Percentiles rank a stretch among this genome's conserved stretches.
These are phyloP conservation scores for Fomitopsis serialis DNA, from an alignment of 768 basidiomycete species.

Conservation along the genomic window DNA sequence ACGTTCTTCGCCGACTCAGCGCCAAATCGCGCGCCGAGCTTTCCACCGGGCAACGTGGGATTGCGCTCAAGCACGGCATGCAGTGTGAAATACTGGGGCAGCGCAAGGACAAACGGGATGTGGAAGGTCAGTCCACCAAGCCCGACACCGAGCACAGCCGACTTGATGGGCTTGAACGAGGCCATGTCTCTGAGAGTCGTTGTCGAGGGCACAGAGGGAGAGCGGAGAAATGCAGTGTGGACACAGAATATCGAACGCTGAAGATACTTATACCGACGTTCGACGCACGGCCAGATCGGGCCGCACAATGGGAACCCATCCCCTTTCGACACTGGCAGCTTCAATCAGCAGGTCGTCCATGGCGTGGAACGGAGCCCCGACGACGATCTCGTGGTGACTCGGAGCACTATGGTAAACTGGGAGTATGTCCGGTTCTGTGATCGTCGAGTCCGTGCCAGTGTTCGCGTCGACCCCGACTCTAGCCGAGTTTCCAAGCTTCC, in stretches of 20 bases:
- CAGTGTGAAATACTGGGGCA: constrained; percentile 65
- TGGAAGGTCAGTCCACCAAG: constrained; percentile 78
- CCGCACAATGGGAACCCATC: background rate
- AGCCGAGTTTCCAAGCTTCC: too few relatives aligned
- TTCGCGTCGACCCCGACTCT: too few relatives aligned
- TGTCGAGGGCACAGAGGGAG: background rate
- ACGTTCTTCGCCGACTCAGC: constrained; percentile 33
- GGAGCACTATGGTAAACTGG: too few relatives aligned
- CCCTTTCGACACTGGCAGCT: background rate
- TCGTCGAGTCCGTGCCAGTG: too few relatives aligned
- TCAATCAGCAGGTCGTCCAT: background rate
- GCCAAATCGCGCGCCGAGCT: constrained; percentile 62
- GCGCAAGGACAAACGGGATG: constrained; percentile 68
- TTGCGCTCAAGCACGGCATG: constrained; percentile 74
- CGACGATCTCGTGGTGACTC: background rate
- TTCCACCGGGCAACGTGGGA: constrained; percentile 54
- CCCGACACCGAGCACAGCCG: constrained; percentile 73
- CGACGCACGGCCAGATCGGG: background rate
- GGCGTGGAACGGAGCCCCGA: background rate
- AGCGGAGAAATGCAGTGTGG: background rate
- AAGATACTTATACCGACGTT: background rate
- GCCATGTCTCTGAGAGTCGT: constrained; percentile 7
- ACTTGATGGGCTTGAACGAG: constrained; percentile 45
- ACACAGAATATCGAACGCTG: background rate
- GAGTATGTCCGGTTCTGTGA: too few relatives aligned